Evolutionary conservation across 257 asterid species (phyloP).

Genomic region (Linderniella brevidens): DNA sequence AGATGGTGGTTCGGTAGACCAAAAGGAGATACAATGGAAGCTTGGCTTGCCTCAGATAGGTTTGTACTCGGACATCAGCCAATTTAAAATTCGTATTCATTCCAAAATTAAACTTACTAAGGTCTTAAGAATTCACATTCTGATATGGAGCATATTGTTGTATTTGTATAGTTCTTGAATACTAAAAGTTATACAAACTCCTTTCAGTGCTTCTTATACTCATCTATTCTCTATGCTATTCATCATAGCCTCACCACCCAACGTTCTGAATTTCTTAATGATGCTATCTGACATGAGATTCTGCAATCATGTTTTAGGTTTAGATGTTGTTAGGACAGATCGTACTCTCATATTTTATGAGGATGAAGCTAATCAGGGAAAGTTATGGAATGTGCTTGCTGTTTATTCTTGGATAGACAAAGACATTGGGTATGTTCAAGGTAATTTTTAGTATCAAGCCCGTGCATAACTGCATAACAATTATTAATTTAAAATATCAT

Average conservation of each 20-base stretch:
- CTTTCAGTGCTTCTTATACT: neutral
- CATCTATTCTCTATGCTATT: too few relatives aligned
- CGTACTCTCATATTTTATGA: conserved; percentile 69
- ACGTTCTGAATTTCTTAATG: too few relatives aligned
- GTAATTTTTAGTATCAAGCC: conserved; percentile 23
- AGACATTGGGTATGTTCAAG: conserved; percentile 97
- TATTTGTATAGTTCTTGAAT: conserved; percentile 5
- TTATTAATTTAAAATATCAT: conserved; percentile 13
- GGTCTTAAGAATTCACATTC: neutral
- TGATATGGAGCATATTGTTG: too few relatives aligned
- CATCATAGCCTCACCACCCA: too few relatives aligned
- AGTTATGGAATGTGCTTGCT: conserved; percentile 77
- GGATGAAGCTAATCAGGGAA: conserved; percentile 61
- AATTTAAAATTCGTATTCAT: conserved; percentile 7
- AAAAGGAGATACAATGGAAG: conserved; percentile 61
- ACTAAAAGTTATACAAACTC: neutral
- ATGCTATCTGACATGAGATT: too few relatives aligned
- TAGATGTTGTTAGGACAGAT: conserved; percentile 91
- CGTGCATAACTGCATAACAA: conserved; percentile 7
- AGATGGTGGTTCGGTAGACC: conserved; percentile 22
- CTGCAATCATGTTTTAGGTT: conserved; percentile 23
- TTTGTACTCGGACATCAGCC: conserved; percentile 21
- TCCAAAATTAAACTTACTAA: neutral
- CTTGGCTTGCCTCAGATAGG: conserved; percentile 73
- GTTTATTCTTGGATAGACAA: conserved; percentile 88